Base-by-base conservation (phyloP, 257 asterid genomes). In the Penstemon eatonii region DNA sequence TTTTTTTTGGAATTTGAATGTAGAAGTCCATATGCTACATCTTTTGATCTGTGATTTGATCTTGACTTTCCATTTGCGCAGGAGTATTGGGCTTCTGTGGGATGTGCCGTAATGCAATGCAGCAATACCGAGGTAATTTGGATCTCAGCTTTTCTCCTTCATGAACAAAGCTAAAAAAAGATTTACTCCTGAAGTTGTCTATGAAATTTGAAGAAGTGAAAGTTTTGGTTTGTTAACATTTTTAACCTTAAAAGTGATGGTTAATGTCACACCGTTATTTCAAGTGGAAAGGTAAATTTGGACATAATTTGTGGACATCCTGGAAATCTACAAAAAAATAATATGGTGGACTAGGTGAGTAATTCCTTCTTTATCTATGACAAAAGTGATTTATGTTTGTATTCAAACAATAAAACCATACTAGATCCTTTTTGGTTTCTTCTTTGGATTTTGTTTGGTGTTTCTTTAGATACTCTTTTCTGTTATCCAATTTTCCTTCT, bases 71-170 rank as follows among this genome's bases (percentile, higher is more conserved):
- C 7, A 59, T 58, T 61, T 57, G 51, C 73, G 67, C 86, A 93
- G 99, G 97, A 93, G 75, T 93, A 88, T 82, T 93, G 97, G 99
- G 97, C 97, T 74, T 90, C 96, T 11, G 95, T 88, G 60, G 99
- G 99, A 60, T 93, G 99, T 51, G 90, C 97, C 15, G 90, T 93
- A 77, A 90, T 93, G 99, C 99, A 93, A 80, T 93, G 99, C 82
- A 93, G 99, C 84, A 93, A 93, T 75, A 93, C 99, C 5, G 99
- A 93, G 99, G 99, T 85, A 73, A 58, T 64, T 47, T 58, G 57
- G 15, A 38, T 56, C 47, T n/a, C 42, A 11, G 5, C n/a, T 56
- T 72, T 65, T 49, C 19, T 54, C 5, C 8, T 60, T 15, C 36
- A 45, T 5, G 66, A 60, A 40, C 42, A 33, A 37, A 61, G 72